These are phyloP conservation scores for Rhodotorula mucilaginosa DNA, from an alignment of 1,284 basidiomycete species.

Conservation along the genomic window DNA sequence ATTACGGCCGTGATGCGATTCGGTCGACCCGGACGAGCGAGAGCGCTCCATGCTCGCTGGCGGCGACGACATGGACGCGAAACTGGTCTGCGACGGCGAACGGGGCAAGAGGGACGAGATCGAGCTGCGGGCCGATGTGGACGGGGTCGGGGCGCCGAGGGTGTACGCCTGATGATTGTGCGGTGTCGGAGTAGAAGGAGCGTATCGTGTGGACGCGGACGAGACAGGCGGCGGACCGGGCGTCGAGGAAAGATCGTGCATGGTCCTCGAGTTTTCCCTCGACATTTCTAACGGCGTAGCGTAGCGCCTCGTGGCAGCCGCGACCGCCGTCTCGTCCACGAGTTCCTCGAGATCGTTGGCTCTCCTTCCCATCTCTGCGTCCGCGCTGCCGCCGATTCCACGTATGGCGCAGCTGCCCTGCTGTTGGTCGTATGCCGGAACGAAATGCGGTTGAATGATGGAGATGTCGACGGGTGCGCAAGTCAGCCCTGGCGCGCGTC, in stretches of 20 bases:
- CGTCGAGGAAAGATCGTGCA: background rate
- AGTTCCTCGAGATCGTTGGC: too few relatives aligned
- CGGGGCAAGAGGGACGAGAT: constrained; percentile 22
- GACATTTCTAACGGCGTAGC: background rate
- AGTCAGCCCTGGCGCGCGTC: too few relatives aligned
- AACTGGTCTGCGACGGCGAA: constrained; percentile 10
- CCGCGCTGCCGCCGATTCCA: too few relatives aligned
- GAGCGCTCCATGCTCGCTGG: constrained; percentile 27
- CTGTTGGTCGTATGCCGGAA: too few relatives aligned
- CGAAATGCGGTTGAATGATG: too few relatives aligned
- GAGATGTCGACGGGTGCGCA: too few relatives aligned
- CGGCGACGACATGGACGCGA: constrained; percentile 13
- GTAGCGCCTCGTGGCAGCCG: background rate
- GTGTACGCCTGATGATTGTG: constrained; percentile 20
- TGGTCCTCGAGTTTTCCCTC: background rate
- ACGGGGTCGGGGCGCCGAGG: background rate
- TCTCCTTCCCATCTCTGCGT: too few relatives aligned
- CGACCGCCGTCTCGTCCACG: too few relatives aligned
- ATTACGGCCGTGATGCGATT: constrained; percentile 30
- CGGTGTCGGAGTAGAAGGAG: constrained; percentile 7
- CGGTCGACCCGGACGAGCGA: constrained; percentile 21
- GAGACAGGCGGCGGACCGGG: constrained; percentile 25
- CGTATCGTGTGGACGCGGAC: background rate
- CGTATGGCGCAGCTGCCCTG: background rate
- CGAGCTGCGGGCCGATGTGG: background rate